Evolutionary conservation across 2,329 filamentous ascomycete species (phyloP), one percentile per base, ranked within the genome.

Genomic region (Ophiocordyceps unilateralis): DNA sequence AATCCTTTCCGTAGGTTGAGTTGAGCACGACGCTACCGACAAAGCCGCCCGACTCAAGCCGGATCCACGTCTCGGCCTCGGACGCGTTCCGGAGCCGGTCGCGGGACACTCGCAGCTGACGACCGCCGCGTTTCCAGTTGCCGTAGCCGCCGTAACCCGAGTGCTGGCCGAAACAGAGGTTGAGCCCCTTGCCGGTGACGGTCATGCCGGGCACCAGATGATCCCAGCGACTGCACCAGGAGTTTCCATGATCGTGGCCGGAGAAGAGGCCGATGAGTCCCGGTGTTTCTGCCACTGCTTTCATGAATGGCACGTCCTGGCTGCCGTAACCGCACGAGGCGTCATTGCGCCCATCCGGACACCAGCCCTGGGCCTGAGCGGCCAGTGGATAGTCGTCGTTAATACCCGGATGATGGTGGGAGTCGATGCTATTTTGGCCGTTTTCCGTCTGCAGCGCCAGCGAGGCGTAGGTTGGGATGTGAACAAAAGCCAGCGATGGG

Each of bases 101-200:
- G 36, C 70, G 60, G 2, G 65, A 58, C 1, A 80, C 49, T 2
- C 65, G 49, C 12, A 81, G 58, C 49, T 79, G 71, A 1, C 76
- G 63, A 5, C 68, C 67, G 1, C 79, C 80, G 0, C 79, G 69
- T 10, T 70, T 68, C 72, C 73, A 81, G 39, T 65, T 64, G 0
- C 78, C 76, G 49, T 84, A 84, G 0, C 81, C 80, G 0, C 79
- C 81, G 44, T 83, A 83, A 0, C 81, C 80, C 0, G 75, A 70
- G 49, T 80, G 78, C 48, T 81, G 73, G 5, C 76, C 76, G 51
- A 79, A 82, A 49, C 69, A 72, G 10, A 72, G 49, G 39, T 66
- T 61, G n/a, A 65, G 51, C 2, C 66, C 67, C 44, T 64, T 67
- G 1, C 67, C 69, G 0, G 50, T 44, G 6, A 63, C 50, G 0